Evolutionary conservation across 768 basidiomycete species (phyloP).

Genomic region (Tulasnella sp.): DNA sequence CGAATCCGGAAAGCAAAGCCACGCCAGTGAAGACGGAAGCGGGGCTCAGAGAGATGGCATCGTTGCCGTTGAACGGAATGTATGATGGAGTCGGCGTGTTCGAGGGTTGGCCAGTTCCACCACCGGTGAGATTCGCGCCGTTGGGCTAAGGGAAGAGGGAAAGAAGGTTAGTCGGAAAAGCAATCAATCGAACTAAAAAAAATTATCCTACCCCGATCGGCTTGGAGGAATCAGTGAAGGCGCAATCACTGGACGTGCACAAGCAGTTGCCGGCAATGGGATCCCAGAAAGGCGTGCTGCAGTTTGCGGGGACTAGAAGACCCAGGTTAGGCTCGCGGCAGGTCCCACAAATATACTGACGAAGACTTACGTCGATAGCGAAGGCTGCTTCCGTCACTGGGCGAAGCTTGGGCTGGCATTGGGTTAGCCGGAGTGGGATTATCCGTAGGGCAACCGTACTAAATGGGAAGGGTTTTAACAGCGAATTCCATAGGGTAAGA

Average conservation of each 20-base stretch:
- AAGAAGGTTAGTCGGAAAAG: neutral
- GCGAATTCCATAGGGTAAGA: neutral
- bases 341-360: neutral
- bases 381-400: conserved; percentile 50
- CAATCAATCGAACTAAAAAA: neutral
- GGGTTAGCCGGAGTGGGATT: conserved; percentile 63
- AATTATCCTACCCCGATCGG: conserved; percentile 61
- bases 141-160: conserved; percentile 53
- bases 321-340: neutral
- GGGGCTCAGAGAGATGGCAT: conserved; percentile 7
- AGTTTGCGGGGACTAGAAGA: conserved; percentile 63
- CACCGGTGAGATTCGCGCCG: conserved; percentile 69
- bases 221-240: conserved; percentile 64
- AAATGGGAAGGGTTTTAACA: neutral
- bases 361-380: conserved; percentile 59
- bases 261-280: conserved; percentile 67
- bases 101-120: conserved; percentile 50
- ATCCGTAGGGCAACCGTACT: conserved; percentile 74
- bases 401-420: conserved; percentile 61
- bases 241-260: conserved; percentile 60
- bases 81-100: conserved; percentile 46
- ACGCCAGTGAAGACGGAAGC: conserved; percentile 12
- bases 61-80: conserved; percentile 53
- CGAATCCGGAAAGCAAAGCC: conserved; percentile 16
- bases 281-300: conserved; percentile 82